A percentile compares a stretch with the other conserved stretches of the same genome.
Evolutionary conservation across 2,329 filamentous ascomycete species (phyloP).

Genomic region (Ascochyta fabae): DNA sequence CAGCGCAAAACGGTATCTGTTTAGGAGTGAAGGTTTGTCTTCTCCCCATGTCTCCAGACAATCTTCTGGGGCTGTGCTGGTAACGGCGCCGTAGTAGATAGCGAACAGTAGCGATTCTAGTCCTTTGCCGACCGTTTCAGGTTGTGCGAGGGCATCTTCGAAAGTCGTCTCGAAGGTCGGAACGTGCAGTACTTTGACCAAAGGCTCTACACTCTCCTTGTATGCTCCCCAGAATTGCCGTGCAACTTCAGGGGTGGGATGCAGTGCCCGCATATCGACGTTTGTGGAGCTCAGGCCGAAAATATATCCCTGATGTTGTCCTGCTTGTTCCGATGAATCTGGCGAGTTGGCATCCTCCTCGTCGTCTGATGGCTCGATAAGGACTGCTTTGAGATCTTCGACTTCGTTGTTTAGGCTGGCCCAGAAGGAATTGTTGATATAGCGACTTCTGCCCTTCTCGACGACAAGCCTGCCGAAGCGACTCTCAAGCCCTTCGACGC

Average conservation of each 20-base stretch:
- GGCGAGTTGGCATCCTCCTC: conserved; percentile 61
- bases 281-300: conserved; percentile 75
- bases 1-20: conserved; percentile 66
- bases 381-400: conserved; percentile 66
- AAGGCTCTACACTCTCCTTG: conserved; percentile 75
- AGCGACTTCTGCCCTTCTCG: conserved; percentile 72
- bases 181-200: conserved; percentile 74
- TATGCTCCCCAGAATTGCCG: conserved; percentile 73
- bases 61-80: conserved; percentile 57
- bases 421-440: conserved; percentile 80
- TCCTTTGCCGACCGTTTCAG: conserved; percentile 63
- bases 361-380: conserved; percentile 67
- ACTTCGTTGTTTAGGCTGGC: conserved; percentile 77
- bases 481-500: conserved; percentile 52
- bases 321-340: conserved; percentile 42
- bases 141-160: conserved; percentile 65
- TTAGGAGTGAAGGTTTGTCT: conserved; percentile 57
- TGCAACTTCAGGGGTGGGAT: conserved; percentile 67
- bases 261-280: conserved; percentile 68
- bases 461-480: conserved; percentile 73
- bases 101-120: conserved; percentile 67
- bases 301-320: conserved; percentile 74
- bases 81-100: conserved; percentile 66
- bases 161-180: conserved; percentile 69
- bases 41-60: conserved; percentile 59